Evolutionary conservation across 2,329 filamentous ascomycete genomes (phyloP).

Genomic region (Alternaria sp.): DNA sequence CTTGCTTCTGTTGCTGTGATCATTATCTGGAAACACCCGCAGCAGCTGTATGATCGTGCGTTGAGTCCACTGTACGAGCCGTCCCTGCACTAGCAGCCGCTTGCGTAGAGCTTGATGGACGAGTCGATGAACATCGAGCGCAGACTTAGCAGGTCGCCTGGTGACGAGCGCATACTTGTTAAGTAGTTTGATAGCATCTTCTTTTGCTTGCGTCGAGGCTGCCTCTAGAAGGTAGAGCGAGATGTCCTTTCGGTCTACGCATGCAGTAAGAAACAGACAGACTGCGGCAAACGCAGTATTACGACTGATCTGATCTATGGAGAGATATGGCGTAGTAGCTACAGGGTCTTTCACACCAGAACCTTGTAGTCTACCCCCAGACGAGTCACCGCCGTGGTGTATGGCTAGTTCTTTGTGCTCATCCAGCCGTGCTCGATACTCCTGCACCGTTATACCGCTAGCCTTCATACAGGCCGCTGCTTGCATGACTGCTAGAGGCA

Average conservation of each 20-base stretch:
- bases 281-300: constrained; percentile 45
- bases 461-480: constrained; percentile 27
- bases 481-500: constrained; percentile 30
- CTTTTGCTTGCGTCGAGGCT: constrained; percentile 15
- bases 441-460: constrained; percentile 13
- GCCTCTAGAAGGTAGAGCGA: constrained; percentile 25
- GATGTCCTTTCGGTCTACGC: constrained; percentile 41
- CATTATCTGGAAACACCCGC: no score
- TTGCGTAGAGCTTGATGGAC: constrained; percentile 20
- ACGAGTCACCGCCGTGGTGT: constrained; percentile 43
- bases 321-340: constrained; percentile 53
- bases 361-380: constrained; percentile 36
- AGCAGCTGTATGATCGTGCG: no score
- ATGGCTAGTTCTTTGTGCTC: not conserved
- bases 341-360: constrained; percentile 48
- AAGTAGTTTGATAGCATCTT: constrained; percentile 24
- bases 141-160: constrained; percentile 14
- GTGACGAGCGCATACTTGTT: constrained; percentile 20
- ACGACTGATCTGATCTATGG: constrained; percentile 44
- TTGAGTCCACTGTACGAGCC: no score
- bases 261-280: constrained; percentile 52
- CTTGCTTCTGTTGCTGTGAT: no score
- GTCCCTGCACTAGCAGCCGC: constrained; percentile 13
- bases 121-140: constrained; percentile 22
- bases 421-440: constrained; percentile 22